These are phyloP conservation scores for Pseudodiploospora longispora DNA, from an alignment of 2,329 filamentous ascomycete genomes.

Conservation along the genomic window DNA sequence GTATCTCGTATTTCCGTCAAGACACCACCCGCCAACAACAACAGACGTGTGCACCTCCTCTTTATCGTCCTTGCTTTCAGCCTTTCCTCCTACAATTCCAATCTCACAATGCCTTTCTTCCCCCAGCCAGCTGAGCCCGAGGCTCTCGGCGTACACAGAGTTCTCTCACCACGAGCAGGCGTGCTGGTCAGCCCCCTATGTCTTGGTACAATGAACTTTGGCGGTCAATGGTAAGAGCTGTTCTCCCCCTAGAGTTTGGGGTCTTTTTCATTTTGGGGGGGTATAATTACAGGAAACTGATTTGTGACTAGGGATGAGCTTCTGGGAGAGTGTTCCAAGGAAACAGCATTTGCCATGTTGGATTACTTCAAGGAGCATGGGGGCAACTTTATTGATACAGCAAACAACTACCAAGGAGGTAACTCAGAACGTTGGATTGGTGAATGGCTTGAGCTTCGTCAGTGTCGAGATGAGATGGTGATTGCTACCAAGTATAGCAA, in stretches of 20 bases:
- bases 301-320: constrained; percentile 31
- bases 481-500: constrained; percentile 41
- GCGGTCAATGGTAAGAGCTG: constrained; percentile 11
- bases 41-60: too few species aligned
- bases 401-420: constrained; percentile 41
- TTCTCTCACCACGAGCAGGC: constrained; percentile 1
- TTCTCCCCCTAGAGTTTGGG: too few species aligned
- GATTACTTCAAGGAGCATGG: constrained; percentile 25
- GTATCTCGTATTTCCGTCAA: too few species aligned
- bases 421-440: constrained; percentile 45
- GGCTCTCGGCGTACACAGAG: neutral
- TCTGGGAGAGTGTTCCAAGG: constrained; percentile 22
- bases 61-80: too few species aligned
- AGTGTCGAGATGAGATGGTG: constrained; percentile 39
- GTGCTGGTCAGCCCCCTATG: constrained; percentile 16
- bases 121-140: neutral
- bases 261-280: too few species aligned
- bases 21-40: too few species aligned
- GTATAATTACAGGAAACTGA: too few species aligned
- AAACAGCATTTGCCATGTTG: constrained; percentile 4
- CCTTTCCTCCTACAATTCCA: too few species aligned
- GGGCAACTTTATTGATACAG: constrained; percentile 56
- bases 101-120: neutral
- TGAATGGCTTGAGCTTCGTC: constrained; percentile 38
- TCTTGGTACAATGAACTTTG: constrained; percentile 18